Evolutionary conservation across 2,329 filamentous ascomycete species (phyloP), one percentile per base, ranked within the genome.

Genomic region (Colletotrichum ledebouriae): DNA sequence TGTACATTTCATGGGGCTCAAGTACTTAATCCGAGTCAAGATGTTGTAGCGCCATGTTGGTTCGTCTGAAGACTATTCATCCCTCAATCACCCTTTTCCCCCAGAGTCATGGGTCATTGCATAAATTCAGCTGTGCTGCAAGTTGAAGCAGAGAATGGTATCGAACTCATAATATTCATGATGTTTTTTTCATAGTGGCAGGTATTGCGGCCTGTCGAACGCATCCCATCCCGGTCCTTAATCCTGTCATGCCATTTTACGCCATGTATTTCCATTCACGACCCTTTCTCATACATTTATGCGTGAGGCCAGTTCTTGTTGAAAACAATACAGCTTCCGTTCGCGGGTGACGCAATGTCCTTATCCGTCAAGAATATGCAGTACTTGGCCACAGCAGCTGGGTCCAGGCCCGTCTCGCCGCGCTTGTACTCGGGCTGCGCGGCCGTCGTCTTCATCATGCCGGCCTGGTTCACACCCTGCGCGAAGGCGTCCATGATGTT

Each of bases 371-470:
- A 63, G 64, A 82, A 81, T 2, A 77, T 63, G 50, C 76, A 76
- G 65, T 80, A 80, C 63, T 78, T 80, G 50, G 80, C 82, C 1
- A 82, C 81, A 49, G 78, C 75, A n/a, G 71, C 73, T 13, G 79
- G 70, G 17, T 74, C 70, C 3, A 83, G 60, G 10, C 69, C 68
- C 9, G 74, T 75, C 62, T 77, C 73, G 12, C 71, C 75, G 1
- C 62, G 63, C n/a, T 74, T 72, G 42, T 74, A 77, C 4, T 76
- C 76, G 5, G 76, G 76, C 56, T 75, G 71, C 4, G 72, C 69
- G 11, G 61, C 69, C 62, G 73, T 61, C 49, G 75, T 73, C 63
- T 74, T 63, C 34, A 66, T 70, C 71, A 77, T 78, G 59, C 70
- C 77, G 37, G 78, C 76, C 67, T 73, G 66, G 70, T 83, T 77